Conservation (phyloP, 768 basidiomycete species). For the Mycena floridula region DNA sequence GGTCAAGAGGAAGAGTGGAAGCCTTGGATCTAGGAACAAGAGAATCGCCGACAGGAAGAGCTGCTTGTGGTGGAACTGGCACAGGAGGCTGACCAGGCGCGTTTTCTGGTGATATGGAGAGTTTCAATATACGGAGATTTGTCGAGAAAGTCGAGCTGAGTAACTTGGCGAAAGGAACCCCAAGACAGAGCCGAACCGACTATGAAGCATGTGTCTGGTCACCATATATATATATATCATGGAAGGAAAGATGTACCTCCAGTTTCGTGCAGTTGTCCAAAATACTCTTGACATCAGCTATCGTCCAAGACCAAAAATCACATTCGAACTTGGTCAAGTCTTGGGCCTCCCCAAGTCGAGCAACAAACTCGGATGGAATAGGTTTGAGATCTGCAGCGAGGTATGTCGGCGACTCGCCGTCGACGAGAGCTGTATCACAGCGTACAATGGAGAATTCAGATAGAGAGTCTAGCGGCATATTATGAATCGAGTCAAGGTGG, state of each 20-base stretch:
- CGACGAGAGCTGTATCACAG: too few relatives aligned
- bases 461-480: constrained; percentile 21
- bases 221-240: constrained; percentile 2
- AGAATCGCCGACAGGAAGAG: constrained; percentile 23
- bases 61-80: constrained; percentile 13
- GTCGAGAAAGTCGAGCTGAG: constrained; percentile 23
- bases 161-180: constrained; percentile 30
- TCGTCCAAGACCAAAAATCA: constrained; percentile 32
- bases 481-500: constrained; percentile 27
- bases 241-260: constrained; percentile 17
- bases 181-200: constrained; percentile 24
- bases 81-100: constrained; percentile 24
- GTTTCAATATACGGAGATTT: constrained; percentile 21
- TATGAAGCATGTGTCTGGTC: constrained; percentile 9
- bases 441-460: constrained; percentile 21
- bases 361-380: constrained; percentile 25
- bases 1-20: constrained; percentile 14
- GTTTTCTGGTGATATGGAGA: constrained; percentile 23
- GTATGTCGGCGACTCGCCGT: too few relatives aligned
- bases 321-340: constrained; percentile 24
- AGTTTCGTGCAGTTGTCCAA: constrained; percentile 26
- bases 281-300: constrained; percentile 24
- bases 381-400: too few relatives aligned
- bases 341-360: constrained; percentile 17
- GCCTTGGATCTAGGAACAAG: constrained; percentile 22